Conservation (phyloP, 345 rosid species). For the Mallotus nudiflorus region DNA sequence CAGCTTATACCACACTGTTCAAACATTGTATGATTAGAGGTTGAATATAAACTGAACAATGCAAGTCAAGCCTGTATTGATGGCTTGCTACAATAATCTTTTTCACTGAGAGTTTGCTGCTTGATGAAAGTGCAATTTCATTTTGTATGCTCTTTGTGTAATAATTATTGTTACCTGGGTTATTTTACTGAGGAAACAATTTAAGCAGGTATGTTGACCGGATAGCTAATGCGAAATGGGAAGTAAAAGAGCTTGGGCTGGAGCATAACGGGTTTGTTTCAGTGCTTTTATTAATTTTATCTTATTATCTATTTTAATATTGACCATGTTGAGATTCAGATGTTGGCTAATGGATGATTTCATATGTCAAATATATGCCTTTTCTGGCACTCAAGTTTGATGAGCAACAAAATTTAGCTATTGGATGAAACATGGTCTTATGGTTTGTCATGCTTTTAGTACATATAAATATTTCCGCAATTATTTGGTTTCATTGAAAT, state of each 20-base stretch:
- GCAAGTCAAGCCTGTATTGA: neutral
- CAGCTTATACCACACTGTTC: neutral
- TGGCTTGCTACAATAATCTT: neutral
- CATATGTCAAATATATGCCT: neutral
- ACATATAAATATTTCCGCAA: neutral
- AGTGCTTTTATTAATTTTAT: constrained; percentile 3
- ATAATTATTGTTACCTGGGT: neutral
- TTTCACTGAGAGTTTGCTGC: too few relatives aligned
- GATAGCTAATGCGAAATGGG: constrained; percentile 93
- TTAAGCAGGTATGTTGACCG: constrained; percentile 85
- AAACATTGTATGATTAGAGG: neutral
- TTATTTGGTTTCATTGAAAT: neutral
- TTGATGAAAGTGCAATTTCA: neutral
- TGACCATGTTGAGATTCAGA: neutral
- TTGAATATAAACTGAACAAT: neutral
- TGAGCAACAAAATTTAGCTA: neutral
- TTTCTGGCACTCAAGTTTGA: neutral
- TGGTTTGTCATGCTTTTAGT: neutral
- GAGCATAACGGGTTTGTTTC: constrained; percentile 96
- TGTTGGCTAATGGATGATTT: neutral
- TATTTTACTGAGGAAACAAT: neutral
- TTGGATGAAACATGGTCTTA: neutral
- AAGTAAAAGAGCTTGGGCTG: constrained; percentile 90
- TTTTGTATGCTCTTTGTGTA: neutral
- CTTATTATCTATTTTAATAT: neutral